Base-by-base conservation (phyloP, 148 eudicot species). In the Beta vulgaris region DNA sequence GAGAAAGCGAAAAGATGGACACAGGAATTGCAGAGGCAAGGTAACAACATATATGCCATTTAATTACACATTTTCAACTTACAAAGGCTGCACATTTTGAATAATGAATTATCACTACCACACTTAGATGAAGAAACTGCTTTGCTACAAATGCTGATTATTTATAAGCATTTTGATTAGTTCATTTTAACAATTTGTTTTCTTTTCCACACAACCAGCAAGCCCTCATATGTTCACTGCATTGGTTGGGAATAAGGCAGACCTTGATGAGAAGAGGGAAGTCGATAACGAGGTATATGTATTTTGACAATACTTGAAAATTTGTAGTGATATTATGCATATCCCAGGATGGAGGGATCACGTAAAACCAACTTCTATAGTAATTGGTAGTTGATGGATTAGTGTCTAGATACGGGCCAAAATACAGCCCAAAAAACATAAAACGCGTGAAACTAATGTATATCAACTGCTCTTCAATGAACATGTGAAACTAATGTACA, bases 1-100 rank as follows among this genome's bases (percentile, higher is more conserved):
- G 75, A 77, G 74, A 84, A 84, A 77, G 91, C 91, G 35, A 89
- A 87, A 80, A 87, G 78, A 68, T 89, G 96, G 96, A 88, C 86
- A 70, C 78, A 73, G 28, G 91, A 91, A 80, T 78, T 91, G 76
- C 96, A 86, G 72, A 82, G 84, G 72, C 96, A 89, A 80, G 96
- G 93, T 91, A 69, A 81, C 8, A 9, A 29, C 7, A n/a, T 40
- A 43, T 28, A 18, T 43, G 16, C 61, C 62, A 23, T 2, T 59
- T 46, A 46, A 46, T 8, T 8, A 2, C 51, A 18, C 15, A 5
- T 46, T 5, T 46, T 6, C 14, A 11, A 31, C 28, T 59, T 21
- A 51, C 3, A 59, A 59, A 28, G 37, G 2, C 15, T 59, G 64
- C 64, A 59, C 57, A 59, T 3, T 11, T 59, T 63, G 4, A 63